Percentiles rank a stretch among this genome's conserved stretches.
phyloP scores from a whole-genome alignment of 805 yeast genomes.

The Hemisphaericaspora nanyangensis region DNA sequence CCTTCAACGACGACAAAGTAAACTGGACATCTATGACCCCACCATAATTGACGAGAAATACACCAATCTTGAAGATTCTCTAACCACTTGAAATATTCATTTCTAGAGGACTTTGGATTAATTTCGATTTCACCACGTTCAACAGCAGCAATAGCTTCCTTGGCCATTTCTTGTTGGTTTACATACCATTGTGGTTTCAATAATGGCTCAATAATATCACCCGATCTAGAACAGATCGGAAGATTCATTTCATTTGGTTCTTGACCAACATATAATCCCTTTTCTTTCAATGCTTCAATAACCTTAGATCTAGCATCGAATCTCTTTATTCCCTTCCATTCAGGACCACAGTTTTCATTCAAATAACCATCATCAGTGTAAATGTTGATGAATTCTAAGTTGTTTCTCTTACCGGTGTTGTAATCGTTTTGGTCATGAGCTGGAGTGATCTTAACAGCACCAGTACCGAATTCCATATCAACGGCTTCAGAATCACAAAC shows the following conservation, averaged over 20 bases:
- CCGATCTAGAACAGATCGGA: constrained; percentile 93
- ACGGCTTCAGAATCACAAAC: constrained; percentile 89
- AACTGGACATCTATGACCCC: constrained; percentile 99
- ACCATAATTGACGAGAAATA: constrained; percentile 86
- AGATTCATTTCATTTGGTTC: constrained; percentile 94
- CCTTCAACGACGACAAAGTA: constrained; percentile 84
- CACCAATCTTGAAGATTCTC: constrained; percentile 98
- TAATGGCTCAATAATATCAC: constrained; percentile 94
- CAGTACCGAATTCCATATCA: constrained; percentile 99
- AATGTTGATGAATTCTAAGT: constrained; percentile 83
- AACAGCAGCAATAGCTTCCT: constrained; percentile 81
- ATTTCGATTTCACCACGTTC: constrained; percentile 76
- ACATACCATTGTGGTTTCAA: constrained; percentile 99
- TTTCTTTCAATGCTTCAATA: constrained; percentile 70
- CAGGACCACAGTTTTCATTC: constrained; percentile 85
- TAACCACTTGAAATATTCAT: constrained; percentile 93
- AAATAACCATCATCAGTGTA: constrained; percentile 87
- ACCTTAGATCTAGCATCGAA: constrained; percentile 89
- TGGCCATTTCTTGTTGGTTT: constrained; percentile 82
- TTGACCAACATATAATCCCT: constrained; percentile 71
- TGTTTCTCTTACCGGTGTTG: constrained; percentile 91
- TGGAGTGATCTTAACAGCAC: constrained; percentile 99
- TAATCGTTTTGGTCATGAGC: constrained; percentile 98
- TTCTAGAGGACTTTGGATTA: constrained; percentile 84
- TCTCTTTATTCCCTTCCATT: constrained; percentile 86